Conservation (phyloP, 164 flowering plant genomes). For the Chimonanthus salicifolius region DNA sequence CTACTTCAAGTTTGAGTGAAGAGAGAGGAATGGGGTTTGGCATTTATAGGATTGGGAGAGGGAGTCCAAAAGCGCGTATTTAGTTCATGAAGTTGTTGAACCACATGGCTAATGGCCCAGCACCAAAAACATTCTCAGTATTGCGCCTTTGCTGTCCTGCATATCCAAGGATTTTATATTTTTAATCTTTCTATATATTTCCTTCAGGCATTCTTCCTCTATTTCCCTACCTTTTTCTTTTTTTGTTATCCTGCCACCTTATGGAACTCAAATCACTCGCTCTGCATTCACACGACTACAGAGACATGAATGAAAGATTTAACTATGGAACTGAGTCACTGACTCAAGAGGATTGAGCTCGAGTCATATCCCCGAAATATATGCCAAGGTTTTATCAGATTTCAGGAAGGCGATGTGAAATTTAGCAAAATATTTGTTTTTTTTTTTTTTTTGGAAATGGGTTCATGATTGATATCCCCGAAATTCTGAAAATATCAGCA, state of each 20-base stretch:
- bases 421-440: no score
- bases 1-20: not conserved
- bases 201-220: not conserved
- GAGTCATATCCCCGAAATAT: no score
- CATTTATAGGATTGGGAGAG: constrained; percentile 17
- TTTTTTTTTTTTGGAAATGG: no score
- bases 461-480: no score
- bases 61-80: constrained; percentile 9
- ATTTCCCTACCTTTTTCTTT: not conserved
- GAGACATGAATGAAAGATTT: no score
- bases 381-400: no score
- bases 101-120: not conserved
- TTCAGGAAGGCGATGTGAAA: no score
- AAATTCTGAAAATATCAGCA: no score
- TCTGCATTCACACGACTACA: no score
- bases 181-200: not conserved
- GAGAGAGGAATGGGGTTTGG: not conserved
- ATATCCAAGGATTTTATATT: not conserved
- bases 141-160: constrained; percentile 8
- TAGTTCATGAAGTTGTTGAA: constrained; percentile 9
- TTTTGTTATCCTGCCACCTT: not conserved
- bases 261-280: no score
- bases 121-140: not conserved
- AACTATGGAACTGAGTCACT: no score
- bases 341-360: no score